These are phyloP conservation scores for Volvox reticuliferus DNA, from an alignment of 139 green algal genomes.

Conservation along the genomic window DNA sequence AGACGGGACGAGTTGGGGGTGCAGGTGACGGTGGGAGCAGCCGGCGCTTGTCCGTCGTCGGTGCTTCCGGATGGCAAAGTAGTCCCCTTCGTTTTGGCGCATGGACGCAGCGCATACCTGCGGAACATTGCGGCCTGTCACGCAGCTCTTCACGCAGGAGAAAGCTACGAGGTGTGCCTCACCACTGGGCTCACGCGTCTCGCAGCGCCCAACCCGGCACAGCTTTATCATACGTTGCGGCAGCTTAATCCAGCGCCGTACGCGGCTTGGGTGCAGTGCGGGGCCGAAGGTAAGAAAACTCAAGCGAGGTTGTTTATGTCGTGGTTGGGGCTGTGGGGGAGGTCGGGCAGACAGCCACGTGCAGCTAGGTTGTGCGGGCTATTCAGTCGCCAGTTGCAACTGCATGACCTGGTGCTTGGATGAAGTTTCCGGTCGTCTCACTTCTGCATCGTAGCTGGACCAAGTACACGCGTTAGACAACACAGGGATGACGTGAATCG, in stretches of 20 bases:
- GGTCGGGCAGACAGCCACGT: no score
- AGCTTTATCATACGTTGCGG: slow-evolving; percentile 88
- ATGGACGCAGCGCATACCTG: slow-evolving; percentile 76
- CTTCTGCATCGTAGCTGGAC: no score
- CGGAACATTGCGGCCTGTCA: slow-evolving; percentile 80
- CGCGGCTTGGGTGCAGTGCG: slow-evolving; percentile 87
- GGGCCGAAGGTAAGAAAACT: slow-evolving; percentile 15
- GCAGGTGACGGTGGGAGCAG: not conserved
- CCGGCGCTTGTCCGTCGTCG: not conserved
- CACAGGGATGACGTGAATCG: no score
- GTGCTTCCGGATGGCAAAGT: not conserved
- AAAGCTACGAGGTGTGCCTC: slow-evolving; percentile 98
- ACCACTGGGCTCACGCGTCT: slow-evolving; percentile 79
- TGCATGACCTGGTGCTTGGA: no score
- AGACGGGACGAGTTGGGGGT: no score
- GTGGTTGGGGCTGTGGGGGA: no score
- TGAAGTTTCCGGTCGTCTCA: no score
- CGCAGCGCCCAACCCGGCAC: slow-evolving; percentile 45
- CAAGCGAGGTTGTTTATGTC: no score
- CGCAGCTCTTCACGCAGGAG: slow-evolving; percentile 82
- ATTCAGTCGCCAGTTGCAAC: no score
- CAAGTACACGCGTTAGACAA: no score
- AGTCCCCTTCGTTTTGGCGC: slow-evolving; percentile 67
- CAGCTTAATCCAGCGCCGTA: slow-evolving; percentile 96
- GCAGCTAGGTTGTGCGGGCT: no score